These are phyloP conservation scores for Thecaphora thlaspeos DNA, from an alignment of 1,284 basidiomycete genomes.

Conservation along the genomic window DNA sequence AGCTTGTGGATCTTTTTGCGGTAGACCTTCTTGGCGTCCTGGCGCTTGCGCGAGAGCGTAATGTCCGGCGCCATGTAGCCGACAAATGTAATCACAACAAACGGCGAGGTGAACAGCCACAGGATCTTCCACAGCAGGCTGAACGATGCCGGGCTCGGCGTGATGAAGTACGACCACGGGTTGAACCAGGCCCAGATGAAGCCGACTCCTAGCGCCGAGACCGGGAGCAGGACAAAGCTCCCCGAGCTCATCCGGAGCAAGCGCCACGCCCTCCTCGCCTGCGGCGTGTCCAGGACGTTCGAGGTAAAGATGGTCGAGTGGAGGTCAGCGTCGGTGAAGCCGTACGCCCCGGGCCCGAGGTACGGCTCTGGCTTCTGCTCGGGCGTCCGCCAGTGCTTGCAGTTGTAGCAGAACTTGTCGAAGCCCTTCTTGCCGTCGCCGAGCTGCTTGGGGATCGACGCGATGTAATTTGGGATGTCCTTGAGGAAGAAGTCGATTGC, in stretches of 20 bases:
- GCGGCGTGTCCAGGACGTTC: conserved; percentile 56
- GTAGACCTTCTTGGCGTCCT: conserved; percentile 58
- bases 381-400: conserved; percentile 56
- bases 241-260: conserved; percentile 52
- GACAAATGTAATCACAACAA: conserved; percentile 58
- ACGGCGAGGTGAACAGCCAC: conserved; percentile 58
- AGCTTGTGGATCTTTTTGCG: conserved; percentile 59
- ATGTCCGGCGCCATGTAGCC: conserved; percentile 57
- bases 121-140: conserved; percentile 59
- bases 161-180: conserved; percentile 55
- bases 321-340: conserved; percentile 42
- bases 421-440: conserved; percentile 19
- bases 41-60: conserved; percentile 54
- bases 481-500: too few species aligned
- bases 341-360: conserved; percentile 36
- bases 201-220: conserved; percentile 57
- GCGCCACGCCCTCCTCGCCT: conserved; percentile 57
- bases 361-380: conserved; percentile 54
- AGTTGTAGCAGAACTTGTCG: conserved; percentile 34
- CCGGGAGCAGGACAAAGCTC: conserved; percentile 46
- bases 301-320: conserved; percentile 59
- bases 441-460: conserved; percentile 21
- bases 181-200: conserved; percentile 58
- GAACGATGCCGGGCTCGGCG: conserved; percentile 56
- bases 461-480: conserved; percentile 49